Evolutionary conservation across 192 early-diverging fungal genomes (phyloP).

Genomic region (Hyaloraphidium curvatum): DNA sequence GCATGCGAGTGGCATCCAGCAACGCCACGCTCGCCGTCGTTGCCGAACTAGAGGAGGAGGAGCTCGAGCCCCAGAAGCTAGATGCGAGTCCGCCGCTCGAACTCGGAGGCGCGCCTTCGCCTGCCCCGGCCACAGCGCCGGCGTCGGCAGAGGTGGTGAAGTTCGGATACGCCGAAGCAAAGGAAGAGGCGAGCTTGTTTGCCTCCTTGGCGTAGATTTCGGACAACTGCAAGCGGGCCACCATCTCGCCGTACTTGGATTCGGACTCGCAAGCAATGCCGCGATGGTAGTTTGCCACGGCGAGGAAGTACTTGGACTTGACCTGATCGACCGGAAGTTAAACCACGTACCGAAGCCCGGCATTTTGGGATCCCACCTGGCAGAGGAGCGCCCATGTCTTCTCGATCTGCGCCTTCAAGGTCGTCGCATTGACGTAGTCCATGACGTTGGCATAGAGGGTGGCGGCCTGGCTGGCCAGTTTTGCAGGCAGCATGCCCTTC

Average conservation of each 20-base stretch:
- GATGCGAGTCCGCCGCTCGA: no score
- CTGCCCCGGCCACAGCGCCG: neutral
- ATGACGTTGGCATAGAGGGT: slow-evolving; percentile 42
- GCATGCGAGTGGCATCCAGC: slow-evolving; percentile 49
- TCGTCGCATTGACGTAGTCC: slow-evolving; percentile 47
- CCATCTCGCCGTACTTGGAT: slow-evolving; percentile 57
- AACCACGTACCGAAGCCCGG: neutral
- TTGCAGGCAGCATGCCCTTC: slow-evolving; percentile 67
- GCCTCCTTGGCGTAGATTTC: slow-evolving; percentile 75
- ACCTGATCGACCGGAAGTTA: slow-evolving; percentile 23
- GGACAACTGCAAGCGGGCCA: slow-evolving; percentile 55
- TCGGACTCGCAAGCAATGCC: slow-evolving; percentile 55
- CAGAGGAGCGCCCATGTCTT: slow-evolving; percentile 63
- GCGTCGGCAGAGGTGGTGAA: slow-evolving; percentile 27
- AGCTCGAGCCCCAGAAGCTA: no score
- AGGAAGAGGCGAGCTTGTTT: slow-evolving; percentile 45
- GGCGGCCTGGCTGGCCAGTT: slow-evolving; percentile 48
- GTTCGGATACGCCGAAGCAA: slow-evolving; percentile 35
- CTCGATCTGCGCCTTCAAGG: slow-evolving; percentile 49
- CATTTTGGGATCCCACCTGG: slow-evolving; percentile 26
- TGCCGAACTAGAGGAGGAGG: no score
- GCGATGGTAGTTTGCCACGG: slow-evolving; percentile 72
- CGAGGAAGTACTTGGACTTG: slow-evolving; percentile 73
- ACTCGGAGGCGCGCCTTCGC: no score
- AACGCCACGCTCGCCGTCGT: slow-evolving; percentile 47